phyloP scores from a whole-genome alignment of 2,329 filamentous ascomycete genomes.

The Aspergillus pseudoterreus region DNA sequence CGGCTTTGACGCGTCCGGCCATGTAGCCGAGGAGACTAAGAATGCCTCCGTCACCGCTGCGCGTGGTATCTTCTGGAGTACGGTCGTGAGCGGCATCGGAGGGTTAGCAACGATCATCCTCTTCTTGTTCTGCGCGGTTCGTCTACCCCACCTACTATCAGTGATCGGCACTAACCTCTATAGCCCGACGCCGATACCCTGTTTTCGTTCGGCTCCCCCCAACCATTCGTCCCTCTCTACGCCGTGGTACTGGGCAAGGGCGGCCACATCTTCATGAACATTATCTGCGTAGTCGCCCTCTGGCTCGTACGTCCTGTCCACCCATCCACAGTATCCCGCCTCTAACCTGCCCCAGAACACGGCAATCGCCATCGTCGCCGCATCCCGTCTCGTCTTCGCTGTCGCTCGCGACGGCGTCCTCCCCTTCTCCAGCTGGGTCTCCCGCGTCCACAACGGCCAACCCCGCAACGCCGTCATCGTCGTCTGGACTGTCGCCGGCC shows the following conservation, averaged over 20 bases:
- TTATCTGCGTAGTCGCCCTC: conserved; percentile 51
- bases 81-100: conserved; percentile 54
- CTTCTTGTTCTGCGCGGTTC: conserved; percentile 56
- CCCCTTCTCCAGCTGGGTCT: conserved; percentile 58
- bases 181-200: conserved; percentile 50
- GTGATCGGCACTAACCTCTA: background rate
- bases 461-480: conserved; percentile 59
- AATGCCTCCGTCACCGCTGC: conserved; percentile 51
- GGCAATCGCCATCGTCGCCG: conserved; percentile 56
- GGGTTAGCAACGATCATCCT: conserved; percentile 56
- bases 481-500: conserved; percentile 52
- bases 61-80: conserved; percentile 59
- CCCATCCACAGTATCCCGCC: background rate
- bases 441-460: conserved; percentile 53
- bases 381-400: conserved; percentile 60
- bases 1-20: conserved; percentile 59
- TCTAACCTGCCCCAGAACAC: conserved; percentile 44
- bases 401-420: conserved; percentile 60
- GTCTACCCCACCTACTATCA: conserved; percentile 11
- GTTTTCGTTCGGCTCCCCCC: conserved; percentile 53
- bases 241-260: conserved; percentile 54
- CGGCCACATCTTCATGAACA: conserved; percentile 59
- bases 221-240: conserved; percentile 59
- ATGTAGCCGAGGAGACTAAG: conserved; percentile 60
- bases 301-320: conserved; percentile 46